phyloP scores from a whole-genome alignment of 305 asterid genomes.

The Withania somnifera region DNA sequence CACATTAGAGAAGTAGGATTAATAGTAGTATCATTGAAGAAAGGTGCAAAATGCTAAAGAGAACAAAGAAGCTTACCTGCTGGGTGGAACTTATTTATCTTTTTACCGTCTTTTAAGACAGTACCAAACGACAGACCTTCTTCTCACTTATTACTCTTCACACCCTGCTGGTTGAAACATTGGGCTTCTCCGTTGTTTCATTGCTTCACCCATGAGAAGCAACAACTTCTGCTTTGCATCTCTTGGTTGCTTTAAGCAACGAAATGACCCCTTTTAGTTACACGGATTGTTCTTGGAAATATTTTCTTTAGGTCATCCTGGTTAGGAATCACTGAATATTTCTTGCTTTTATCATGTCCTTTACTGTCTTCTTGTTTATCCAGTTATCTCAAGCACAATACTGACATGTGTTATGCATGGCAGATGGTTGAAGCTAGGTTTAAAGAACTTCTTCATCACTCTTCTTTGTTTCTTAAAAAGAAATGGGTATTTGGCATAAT shows the following conservation, averaged over 20 bases:
- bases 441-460: slow-evolving; percentile 65
- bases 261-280: background rate
- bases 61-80: background rate
- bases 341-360: background rate
- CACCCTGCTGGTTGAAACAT: background rate
- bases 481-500: slow-evolving; percentile 85
- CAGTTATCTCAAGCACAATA: background rate
- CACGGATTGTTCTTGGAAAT: background rate
- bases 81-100: background rate
- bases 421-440: slow-evolving; percentile 93
- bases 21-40: background rate
- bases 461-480: slow-evolving; percentile 75
- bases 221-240: background rate
- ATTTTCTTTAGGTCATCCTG: background rate
- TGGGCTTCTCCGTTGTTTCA: background rate
- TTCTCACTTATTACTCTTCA: background rate
- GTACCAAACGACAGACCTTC: background rate
- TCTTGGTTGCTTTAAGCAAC: background rate
- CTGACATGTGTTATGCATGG: slow-evolving; percentile 1
- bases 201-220: background rate
- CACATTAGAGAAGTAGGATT: background rate
- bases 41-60: background rate
- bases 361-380: background rate
- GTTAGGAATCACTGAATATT: background rate
- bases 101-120: background rate